Evolutionary conservation across 2,329 filamentous ascomycete genomes (phyloP).

Genomic region (Fusarium sp.): DNA sequence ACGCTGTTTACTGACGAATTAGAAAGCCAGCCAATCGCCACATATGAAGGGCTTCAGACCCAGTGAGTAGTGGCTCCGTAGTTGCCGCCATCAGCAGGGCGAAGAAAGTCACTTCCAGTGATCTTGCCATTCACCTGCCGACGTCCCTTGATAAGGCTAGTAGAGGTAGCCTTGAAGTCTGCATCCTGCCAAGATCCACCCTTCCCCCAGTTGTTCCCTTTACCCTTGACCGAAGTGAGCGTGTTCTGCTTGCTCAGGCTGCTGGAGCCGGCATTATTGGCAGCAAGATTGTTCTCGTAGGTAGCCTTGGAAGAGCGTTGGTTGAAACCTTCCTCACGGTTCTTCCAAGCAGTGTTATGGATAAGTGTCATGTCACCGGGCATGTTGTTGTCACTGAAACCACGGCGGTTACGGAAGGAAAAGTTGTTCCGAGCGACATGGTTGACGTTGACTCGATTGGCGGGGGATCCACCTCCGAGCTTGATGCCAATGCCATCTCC

Average conservation of each 20-base stretch:
- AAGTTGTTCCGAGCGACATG: slow-evolving; percentile 51
- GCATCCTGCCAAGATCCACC: neutral
- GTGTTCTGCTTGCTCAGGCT: neutral
- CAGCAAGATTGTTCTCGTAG: neutral
- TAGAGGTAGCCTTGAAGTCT: neutral
- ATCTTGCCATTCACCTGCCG: neutral
- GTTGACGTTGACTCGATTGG: slow-evolving; percentile 47
- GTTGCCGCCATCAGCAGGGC: neutral
- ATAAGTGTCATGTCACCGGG: neutral
- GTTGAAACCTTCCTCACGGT: neutral
- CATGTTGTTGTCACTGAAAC: neutral
- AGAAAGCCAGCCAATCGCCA: neutral
- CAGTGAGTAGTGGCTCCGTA: neutral
- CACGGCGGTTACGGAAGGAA: neutral
- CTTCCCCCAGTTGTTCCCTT: neutral
- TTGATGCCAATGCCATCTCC: slow-evolving; percentile 59
- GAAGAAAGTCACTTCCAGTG: neutral
- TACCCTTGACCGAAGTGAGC: neutral
- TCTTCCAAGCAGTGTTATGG: neutral
- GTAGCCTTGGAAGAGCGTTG: neutral
- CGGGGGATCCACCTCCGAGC: slow-evolving; percentile 46
- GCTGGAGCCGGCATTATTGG: neutral
- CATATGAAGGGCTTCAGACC: neutral
- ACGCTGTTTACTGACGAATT: neutral
- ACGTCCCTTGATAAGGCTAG: neutral